These are phyloP conservation scores for Podila horticola DNA, from an alignment of 192 early-diverging fungal species.

Conservation along the genomic window DNA sequence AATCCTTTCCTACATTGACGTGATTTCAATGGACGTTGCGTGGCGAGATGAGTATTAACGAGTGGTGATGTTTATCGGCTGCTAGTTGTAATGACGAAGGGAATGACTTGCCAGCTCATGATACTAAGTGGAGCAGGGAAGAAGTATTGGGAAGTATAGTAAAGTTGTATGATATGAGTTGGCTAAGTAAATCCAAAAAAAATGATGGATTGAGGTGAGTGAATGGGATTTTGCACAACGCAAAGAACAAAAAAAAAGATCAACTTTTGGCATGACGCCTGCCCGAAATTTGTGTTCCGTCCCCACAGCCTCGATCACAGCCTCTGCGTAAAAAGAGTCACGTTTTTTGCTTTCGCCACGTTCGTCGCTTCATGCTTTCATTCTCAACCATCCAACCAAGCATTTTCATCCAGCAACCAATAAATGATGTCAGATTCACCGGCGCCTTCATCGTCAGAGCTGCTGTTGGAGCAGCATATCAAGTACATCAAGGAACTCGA, in stretches of 20 bases:
- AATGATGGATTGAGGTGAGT: background rate
- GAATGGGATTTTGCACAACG: background rate
- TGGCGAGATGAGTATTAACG: too few relatives aligned
- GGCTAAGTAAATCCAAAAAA: background rate
- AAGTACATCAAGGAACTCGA: constrained; percentile 78
- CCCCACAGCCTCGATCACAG: too few relatives aligned
- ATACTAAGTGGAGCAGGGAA: background rate
- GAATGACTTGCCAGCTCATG: constrained; percentile 30
- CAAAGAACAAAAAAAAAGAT: background rate
- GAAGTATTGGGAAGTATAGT: background rate
- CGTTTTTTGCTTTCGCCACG: too few relatives aligned
- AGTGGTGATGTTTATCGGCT: too few relatives aligned
- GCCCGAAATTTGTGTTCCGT: background rate
- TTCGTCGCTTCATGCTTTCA: too few relatives aligned
- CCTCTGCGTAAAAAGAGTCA: too few relatives aligned
- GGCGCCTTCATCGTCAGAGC: constrained; percentile 18
- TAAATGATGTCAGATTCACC: constrained; percentile 9
- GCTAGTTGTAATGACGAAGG: background rate
- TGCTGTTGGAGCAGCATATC: constrained; percentile 73
- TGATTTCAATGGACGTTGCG: too few relatives aligned
- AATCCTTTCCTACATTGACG: constrained; percentile 37
- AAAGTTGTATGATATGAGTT: background rate
- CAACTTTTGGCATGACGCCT: background rate
- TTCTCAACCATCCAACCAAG: background rate
- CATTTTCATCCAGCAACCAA: background rate